A percentile compares a stretch with the other conserved stretches of the same genome.
Conservation (phyloP, 2,329 filamentous ascomycete species). For the Phaeosphaeria sp. region DNA sequence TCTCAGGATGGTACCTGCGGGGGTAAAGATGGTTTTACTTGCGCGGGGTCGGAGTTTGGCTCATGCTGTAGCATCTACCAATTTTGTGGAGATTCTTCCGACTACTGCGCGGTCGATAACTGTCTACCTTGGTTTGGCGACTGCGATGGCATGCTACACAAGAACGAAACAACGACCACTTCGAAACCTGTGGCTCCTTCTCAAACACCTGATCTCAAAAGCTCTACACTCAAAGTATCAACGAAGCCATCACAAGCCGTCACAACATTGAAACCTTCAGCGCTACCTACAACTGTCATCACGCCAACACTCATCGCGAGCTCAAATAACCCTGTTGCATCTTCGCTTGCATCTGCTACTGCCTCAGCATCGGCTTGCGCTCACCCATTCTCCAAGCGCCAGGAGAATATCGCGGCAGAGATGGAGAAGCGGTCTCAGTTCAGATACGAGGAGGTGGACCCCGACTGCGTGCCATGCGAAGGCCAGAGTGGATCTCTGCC, state of each 20-base stretch:
- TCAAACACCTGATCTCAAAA: slow-evolving; percentile 1
- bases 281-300: slow-evolving; percentile 2
- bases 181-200: neutral
- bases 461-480: slow-evolving; percentile 31
- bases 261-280: neutral
- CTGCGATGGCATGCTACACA: slow-evolving; percentile 6
- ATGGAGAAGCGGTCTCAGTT: neutral
- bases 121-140: slow-evolving; percentile 19
- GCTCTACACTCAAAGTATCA: neutral
- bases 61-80: slow-evolving; percentile 31
- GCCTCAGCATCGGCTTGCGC: slow-evolving; percentile 15
- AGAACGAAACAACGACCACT: neutral
- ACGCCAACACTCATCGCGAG: slow-evolving; percentile 12
- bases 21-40: slow-evolving; percentile 26
- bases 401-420: neutral
- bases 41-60: slow-evolving; percentile 25
- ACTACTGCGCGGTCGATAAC: slow-evolving; percentile 17
- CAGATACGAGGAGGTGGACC: slow-evolving; percentile 8
- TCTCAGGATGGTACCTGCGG: slow-evolving; percentile 30
- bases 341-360: slow-evolving; percentile 12
- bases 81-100: slow-evolving; percentile 25
- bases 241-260: neutral
- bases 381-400: slow-evolving; percentile 8
- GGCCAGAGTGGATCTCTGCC: slow-evolving; percentile 41
- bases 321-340: slow-evolving; percentile 9